Percentiles rank a stretch among this genome's conserved stretches.
Conservation (phyloP, 495 filamentous ascomycete genomes). For the Penicillium alfredii region DNA sequence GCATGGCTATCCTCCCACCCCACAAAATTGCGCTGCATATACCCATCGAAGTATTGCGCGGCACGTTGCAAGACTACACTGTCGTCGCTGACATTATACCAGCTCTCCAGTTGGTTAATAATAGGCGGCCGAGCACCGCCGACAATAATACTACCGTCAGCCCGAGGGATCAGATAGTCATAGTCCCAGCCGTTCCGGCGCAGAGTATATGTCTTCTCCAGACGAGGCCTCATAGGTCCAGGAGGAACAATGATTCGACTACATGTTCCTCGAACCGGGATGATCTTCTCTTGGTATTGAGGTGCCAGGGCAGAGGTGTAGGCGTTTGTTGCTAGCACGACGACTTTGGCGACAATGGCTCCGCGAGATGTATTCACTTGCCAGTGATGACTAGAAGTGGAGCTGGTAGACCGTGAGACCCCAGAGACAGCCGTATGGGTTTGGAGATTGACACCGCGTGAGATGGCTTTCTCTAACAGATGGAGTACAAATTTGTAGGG, state of each 20-base stretch:
- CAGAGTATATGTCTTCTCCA: slow-evolving; percentile 23
- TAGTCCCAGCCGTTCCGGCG: slow-evolving; percentile 24
- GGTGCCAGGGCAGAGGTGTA: slow-evolving; percentile 72
- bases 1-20: slow-evolving; percentile 46
- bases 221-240: slow-evolving; percentile 7
- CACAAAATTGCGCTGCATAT: slow-evolving; percentile 42
- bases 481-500: slow-evolving; percentile 77
- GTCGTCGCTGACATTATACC: slow-evolving; percentile 49
- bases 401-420: slow-evolving; percentile 23
- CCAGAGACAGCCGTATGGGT: slow-evolving; percentile 62
- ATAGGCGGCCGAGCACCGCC: slow-evolving; percentile 43
- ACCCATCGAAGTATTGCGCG: slow-evolving; percentile 39
- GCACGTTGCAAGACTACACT: slow-evolving; percentile 36
- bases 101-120: slow-evolving; percentile 25
- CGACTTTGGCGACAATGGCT: slow-evolving; percentile 46
- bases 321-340: slow-evolving; percentile 75
- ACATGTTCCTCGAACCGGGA: slow-evolving; percentile 60
- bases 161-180: slow-evolving; percentile 47
- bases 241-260: slow-evolving; percentile 29
- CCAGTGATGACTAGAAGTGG: slow-evolving; percentile 9
- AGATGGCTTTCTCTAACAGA: slow-evolving; percentile 55
- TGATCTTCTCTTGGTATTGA: slow-evolving; percentile 61
- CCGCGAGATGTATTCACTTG: slow-evolving; percentile 60
- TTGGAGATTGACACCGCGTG: slow-evolving; percentile 63
- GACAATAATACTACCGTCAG: slow-evolving; percentile 48